phyloP scores from a whole-genome alignment of 2,329 filamentous ascomycete species.

The Botrytis paeoniae region DNA sequence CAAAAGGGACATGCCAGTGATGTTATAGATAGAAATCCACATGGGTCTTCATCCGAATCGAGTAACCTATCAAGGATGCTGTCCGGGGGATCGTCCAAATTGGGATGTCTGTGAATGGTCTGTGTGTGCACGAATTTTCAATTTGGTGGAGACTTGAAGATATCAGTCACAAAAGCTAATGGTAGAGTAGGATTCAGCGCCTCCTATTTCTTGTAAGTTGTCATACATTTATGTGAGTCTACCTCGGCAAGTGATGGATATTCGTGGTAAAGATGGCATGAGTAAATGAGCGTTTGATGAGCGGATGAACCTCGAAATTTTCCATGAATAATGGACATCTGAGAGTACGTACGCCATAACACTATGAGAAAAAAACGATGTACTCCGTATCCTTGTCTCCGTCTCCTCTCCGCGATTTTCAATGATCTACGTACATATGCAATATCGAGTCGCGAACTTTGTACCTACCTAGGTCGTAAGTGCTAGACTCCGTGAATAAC shows the following conservation, averaged over 20 bases:
- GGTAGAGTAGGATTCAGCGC: background rate
- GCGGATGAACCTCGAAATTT: background rate
- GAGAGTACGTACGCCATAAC: background rate
- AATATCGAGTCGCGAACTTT: background rate
- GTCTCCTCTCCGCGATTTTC: background rate
- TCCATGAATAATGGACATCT: background rate
- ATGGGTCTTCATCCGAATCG: constrained; percentile 5
- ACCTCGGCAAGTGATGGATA: background rate
- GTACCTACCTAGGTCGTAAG: background rate
- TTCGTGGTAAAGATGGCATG: background rate
- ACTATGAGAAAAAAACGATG: background rate
- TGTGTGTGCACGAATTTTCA: constrained; percentile 9
- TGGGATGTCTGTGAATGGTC: constrained; percentile 8
- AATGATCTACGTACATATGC: background rate
- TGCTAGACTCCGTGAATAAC: background rate
- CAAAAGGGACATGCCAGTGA: background rate
- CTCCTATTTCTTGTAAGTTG: constrained; percentile 9
- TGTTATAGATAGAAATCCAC: constrained; percentile 6
- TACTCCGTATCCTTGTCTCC: background rate
- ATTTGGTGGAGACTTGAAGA: background rate
- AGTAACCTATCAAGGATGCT: background rate
- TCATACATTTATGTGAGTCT: background rate
- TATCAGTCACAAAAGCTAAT: background rate
- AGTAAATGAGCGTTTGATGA: background rate
- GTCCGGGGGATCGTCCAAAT: constrained; percentile 13